A percentile compares a stretch with the other conserved stretches of the same genome.
Conservation (phyloP, 176 grass and related monocot genomes). For the Carex pumila region DNA sequence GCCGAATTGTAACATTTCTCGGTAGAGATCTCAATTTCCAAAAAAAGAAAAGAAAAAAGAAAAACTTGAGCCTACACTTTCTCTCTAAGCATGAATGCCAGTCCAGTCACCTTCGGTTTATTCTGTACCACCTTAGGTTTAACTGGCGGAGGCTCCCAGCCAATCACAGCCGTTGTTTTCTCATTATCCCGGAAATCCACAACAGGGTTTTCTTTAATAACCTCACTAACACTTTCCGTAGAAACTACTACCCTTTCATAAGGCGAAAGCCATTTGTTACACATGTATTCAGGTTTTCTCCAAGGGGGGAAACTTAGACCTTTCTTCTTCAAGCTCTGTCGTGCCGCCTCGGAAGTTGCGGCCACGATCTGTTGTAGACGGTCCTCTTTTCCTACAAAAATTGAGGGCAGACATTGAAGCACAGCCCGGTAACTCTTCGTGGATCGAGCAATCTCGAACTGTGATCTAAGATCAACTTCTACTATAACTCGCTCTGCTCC, state of each 20-base stretch:
- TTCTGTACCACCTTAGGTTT: conserved; percentile 36
- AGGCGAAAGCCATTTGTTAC: conserved; percentile 78
- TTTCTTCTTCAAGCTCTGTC: conserved; percentile 71
- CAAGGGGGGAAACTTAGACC: conserved; percentile 72
- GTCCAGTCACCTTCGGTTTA: conserved; percentile 26
- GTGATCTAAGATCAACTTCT: conserved; percentile 68
- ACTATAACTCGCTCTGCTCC: conserved; percentile 60
- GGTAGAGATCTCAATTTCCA: conserved; percentile 13
- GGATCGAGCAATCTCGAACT: conserved; percentile 77
- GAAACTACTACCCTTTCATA: conserved; percentile 32
- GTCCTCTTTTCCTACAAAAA: conserved; percentile 71
- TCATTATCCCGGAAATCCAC: background rate
- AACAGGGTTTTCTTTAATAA: background rate
- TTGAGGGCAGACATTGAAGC: conserved; percentile 48
- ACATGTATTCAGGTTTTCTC: conserved; percentile 90
- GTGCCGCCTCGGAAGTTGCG: conserved; percentile 45
- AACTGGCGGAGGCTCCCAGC: conserved; percentile 47
- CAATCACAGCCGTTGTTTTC: background rate
- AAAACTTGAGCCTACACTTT: conserved; percentile 15
- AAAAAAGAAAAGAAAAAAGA: background rate
- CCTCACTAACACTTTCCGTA: background rate
- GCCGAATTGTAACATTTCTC: conserved; percentile 10
- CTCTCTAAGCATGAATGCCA: conserved; percentile 21
- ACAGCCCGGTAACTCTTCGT: conserved; percentile 61
- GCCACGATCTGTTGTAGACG: conserved; percentile 62